Evolutionary conservation across 345 rosid genomes (phyloP).

Genomic region (Euclidium syriacum): DNA sequence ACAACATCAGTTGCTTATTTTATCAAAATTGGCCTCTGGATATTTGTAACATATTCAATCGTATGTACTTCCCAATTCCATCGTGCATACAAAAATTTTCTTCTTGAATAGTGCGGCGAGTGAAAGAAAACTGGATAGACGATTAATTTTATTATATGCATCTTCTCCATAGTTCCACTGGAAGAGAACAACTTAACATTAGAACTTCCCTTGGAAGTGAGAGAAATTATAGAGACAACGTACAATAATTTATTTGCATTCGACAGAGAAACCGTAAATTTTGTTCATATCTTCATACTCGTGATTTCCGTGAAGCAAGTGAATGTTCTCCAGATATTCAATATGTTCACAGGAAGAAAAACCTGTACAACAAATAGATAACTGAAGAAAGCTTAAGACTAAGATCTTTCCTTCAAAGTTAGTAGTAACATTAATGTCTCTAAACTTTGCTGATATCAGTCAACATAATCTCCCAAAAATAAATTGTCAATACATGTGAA

Average conservation of each 20-base stretch:
- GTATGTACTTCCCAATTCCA: constrained; percentile 74
- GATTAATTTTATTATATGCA: too few relatives aligned
- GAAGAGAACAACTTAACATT: too few relatives aligned
- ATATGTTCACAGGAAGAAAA: constrained; percentile 57
- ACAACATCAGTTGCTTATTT: too few relatives aligned
- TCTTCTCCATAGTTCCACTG: too few relatives aligned
- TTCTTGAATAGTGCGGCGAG: constrained; percentile 85
- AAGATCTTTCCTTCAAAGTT: constrained; percentile 72
- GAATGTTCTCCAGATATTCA: constrained; percentile 72
- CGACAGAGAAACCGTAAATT: constrained; percentile 63
- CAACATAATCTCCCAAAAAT: constrained; percentile 93
- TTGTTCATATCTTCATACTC: constrained; percentile 69
- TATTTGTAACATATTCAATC: constrained; percentile 69
- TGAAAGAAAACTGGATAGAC: constrained; percentile 73
- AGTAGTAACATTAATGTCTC: constrained; percentile 84
- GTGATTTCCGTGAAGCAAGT: constrained; percentile 90
- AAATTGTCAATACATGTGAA: constrained; percentile 82
- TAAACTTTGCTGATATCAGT: constrained; percentile 88
- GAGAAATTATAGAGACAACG: too few relatives aligned
- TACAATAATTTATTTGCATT: constrained; percentile 82
- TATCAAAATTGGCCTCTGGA: constrained; percentile 82
- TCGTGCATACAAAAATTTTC: constrained; percentile 89
- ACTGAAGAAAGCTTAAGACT: not conserved
- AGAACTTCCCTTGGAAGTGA: too few relatives aligned
- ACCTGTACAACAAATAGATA: not conserved